Evolutionary conservation across 78 protist species (phyloP), one percentile per base, ranked within the genome.

Genomic region (Isochrysis galbana): DNA sequence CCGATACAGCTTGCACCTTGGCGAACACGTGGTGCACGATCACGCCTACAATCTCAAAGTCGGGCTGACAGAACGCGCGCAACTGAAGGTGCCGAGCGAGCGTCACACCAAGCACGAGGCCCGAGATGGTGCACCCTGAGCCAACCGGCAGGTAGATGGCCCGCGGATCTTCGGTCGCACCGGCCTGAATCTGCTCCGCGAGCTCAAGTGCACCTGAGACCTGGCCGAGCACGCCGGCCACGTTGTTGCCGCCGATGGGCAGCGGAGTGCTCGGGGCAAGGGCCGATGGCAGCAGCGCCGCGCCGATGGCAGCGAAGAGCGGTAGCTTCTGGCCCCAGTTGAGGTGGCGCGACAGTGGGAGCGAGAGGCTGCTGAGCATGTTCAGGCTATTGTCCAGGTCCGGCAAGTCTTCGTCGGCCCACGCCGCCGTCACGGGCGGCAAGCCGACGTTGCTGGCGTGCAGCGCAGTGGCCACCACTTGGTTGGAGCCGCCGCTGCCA

Each of bases 371-470:
- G 32, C 47, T 34, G 23, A 87, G 78, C 90, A 87, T 44, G 90
- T 87, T 87, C 54, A 87, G 90, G 21, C 54, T 38, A 77, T 87
- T 87, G 77, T 87, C 90, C 39, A 87, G 74, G 90, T 87, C 90
- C 1, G 90, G 78, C 90, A 39, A 32, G 23, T 87, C 90, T 26
- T 22, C 23, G 22, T 26, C 32, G 54, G 22, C 25, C 41, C 22
- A 21, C 69, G 55, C 44, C 25, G 32, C 89, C 45, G 29, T 0
- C 32, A 29, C 26, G 41, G 89, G 10, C 46, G 90, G 47, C 3
- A 87, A 77, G 61, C 19, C 45, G 39, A 21, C 36, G 0, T 34
- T 23, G 51, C n/a, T 22, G 23, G 90, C 90, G 69, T 87, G 90
- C 70, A 87, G 80, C 21, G 42, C 90, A 0, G 90, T 87, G 19